Conservation (phyloP, 139 green algal genomes). For the Chlamydomonas applanata region DNA sequence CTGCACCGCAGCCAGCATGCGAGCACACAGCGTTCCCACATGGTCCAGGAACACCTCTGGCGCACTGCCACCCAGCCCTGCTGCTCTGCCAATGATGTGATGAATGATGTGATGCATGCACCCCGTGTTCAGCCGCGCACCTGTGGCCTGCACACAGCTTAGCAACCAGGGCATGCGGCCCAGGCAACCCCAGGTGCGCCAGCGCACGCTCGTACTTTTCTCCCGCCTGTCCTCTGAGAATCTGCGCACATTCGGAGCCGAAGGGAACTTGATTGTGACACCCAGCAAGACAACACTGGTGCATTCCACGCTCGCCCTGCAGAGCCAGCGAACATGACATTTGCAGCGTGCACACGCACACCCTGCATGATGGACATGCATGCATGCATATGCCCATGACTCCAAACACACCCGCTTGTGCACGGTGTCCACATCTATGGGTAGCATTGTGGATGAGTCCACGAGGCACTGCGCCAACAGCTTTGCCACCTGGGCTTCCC, state of each 20-base stretch:
- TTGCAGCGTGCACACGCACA: not conserved
- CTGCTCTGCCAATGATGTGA: no score
- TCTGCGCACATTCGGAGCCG: not conserved
- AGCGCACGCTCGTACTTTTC: slow-evolving; percentile 21
- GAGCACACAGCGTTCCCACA: no score
- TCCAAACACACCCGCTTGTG: slow-evolving; percentile 30
- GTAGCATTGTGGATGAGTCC: slow-evolving; percentile 26
- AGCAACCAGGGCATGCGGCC: slow-evolving; percentile 7
- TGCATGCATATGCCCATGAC: no score
- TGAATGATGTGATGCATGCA: no score
- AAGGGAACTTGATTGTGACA: not conserved
- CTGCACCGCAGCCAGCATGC: no score
- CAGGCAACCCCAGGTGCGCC: not conserved
- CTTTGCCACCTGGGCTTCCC: not conserved
- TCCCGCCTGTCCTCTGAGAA: slow-evolving; percentile 10
- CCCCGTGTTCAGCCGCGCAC: no score
- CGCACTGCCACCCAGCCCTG: no score
- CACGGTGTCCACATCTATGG: slow-evolving; percentile 27
- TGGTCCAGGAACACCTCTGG: no score
- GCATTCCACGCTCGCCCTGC: no score
- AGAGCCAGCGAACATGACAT: no score
- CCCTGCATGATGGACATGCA: not conserved
- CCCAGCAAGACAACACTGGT: not conserved
- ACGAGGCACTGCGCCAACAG: slow-evolving; percentile 18
- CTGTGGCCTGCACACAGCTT: slow-evolving; percentile 16